Conservation (phyloP, 345 rosid species). For the Arabidopsis thaliana region TAIR10.1 NC_003075.7:671001-671500, state of each 20-base stretch:
- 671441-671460: conserved; percentile 3
- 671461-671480: background rate
- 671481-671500: background rate
- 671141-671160: background rate
- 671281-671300: too few species aligned
- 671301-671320: too few species aligned
- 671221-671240: too few species aligned
- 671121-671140: background rate
- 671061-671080: conserved; percentile 17
- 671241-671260: too few species aligned
- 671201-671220: too few species aligned
- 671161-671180: too few species aligned
- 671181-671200: too few species aligned
- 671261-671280: too few species aligned
- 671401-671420: background rate
- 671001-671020: background rate
- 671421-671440: background rate
- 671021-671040: conserved; percentile 16
- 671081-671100: conserved; percentile 16
- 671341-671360: too few species aligned
- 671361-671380: background rate
- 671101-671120: too few species aligned
- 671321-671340: too few species aligned
- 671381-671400: background rate
- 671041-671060: conserved; percentile 20